phyloP scores from a whole-genome alignment of 2,329 filamentous ascomycete genomes.

The Fusarium drepaniforme region DNA sequence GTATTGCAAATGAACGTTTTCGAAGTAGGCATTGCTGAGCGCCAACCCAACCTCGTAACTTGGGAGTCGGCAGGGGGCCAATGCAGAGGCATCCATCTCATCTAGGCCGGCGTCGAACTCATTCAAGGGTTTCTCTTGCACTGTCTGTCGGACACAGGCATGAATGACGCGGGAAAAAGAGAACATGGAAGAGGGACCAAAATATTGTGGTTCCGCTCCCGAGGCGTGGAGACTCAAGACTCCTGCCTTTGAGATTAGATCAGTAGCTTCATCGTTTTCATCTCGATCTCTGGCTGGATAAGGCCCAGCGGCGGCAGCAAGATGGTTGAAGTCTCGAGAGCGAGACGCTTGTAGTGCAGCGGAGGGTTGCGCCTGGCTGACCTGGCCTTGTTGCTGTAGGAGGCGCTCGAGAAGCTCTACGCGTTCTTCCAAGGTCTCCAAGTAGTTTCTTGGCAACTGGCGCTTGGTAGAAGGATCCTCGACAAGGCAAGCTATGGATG shows the following conservation, averaged over 20 bases:
- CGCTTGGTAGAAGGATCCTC: conserved; percentile 45
- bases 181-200: conserved; percentile 45
- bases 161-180: conserved; percentile 43
- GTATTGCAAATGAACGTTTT: conserved; percentile 25
- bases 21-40: conserved; percentile 15
- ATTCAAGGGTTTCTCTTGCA: not conserved
- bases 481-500: conserved; percentile 32
- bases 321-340: not conserved
- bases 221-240: conserved; percentile 27
- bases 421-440: conserved; percentile 45
- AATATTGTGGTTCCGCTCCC: conserved; percentile 41
- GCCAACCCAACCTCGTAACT: not conserved
- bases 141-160: not conserved
- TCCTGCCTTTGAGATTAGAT: conserved; percentile 33
- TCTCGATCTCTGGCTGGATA: not conserved
- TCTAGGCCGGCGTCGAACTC: not conserved
- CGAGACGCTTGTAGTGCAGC: not conserved
- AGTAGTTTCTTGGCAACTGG: conserved; percentile 46
- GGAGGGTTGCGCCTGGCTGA: not conserved
- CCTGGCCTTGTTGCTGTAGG: not conserved
- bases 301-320: not conserved
- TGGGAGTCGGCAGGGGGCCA: conserved; percentile 2
- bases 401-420: conserved; percentile 39
- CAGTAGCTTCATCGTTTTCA: not conserved
- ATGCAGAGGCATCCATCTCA: not conserved